Evolutionary conservation across 305 asterid species (phyloP).

Genomic region (Fraxinus nigra): DNA sequence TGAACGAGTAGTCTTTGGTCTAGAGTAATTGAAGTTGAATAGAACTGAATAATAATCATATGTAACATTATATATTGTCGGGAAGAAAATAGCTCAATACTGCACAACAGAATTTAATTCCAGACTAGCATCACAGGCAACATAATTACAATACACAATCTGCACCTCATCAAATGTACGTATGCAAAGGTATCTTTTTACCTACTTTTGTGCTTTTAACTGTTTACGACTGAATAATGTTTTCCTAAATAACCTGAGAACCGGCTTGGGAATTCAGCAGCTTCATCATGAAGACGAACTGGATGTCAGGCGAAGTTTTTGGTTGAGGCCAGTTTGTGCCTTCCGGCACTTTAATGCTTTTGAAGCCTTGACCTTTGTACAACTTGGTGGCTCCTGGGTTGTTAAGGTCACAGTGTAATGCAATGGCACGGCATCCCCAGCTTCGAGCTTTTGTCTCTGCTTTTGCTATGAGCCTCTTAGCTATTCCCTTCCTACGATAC

Average conservation of each 20-base stretch:
- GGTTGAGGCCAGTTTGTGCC: conserved; percentile 96
- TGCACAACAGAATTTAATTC: not conserved
- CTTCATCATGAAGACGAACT: conserved; percentile 86
- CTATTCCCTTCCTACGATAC: conserved; percentile 78
- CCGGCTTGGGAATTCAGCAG: conserved; percentile 34
- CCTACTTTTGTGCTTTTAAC: not conserved
- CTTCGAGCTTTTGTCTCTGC: conserved; percentile 76
- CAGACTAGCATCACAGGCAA: not conserved
- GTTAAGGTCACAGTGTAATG: conserved; percentile 69
- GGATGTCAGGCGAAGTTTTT: conserved; percentile 52
- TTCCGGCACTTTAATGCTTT: conserved; percentile 53
- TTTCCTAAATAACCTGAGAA: conserved; percentile 8
- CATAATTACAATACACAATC: not conserved
- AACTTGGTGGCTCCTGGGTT: conserved; percentile 69
- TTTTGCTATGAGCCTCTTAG: conserved; percentile 57
- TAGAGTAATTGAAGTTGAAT: not conserved
- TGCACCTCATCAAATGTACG: not conserved
- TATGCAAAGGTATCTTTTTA: not conserved
- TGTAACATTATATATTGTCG: not conserved
- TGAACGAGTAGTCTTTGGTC: not conserved
- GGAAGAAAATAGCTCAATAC: not conserved
- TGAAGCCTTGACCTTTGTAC: conserved; percentile 64
- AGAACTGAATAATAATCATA: not conserved
- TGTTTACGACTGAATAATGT: not conserved
- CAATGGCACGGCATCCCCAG: conserved; percentile 90